phyloP scores from a whole-genome alignment of 2,329 filamentous ascomycete species.

The Aspergillus unguis region DNA sequence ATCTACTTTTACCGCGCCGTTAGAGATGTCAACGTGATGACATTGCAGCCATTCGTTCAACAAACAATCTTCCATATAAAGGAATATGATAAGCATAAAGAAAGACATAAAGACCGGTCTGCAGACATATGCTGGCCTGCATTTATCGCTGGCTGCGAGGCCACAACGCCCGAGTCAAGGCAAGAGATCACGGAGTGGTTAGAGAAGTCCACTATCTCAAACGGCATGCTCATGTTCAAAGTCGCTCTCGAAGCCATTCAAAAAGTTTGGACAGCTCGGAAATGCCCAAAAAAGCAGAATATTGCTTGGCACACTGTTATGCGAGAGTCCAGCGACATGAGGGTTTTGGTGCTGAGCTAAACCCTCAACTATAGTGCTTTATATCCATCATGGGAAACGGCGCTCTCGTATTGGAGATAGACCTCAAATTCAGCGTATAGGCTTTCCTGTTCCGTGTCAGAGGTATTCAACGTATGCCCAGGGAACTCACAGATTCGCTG shows the following conservation, averaged over 20 bases:
- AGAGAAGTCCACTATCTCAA: background rate
- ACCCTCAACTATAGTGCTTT: background rate
- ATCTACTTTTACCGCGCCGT: slow-evolving; percentile 10
- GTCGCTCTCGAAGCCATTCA: slow-evolving; percentile 7
- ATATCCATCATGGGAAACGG: slow-evolving; percentile 6
- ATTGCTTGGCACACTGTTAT: background rate
- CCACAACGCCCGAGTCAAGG: background rate
- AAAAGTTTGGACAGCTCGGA: slow-evolving; percentile 3
- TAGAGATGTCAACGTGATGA: slow-evolving; percentile 2
- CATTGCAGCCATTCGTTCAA: slow-evolving; percentile 7
- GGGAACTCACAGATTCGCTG: slow-evolving; percentile 8
- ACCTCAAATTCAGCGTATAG: slow-evolving; percentile 7
- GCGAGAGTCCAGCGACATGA: background rate
- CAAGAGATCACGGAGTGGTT: slow-evolving; percentile 4
- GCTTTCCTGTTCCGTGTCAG: slow-evolving; percentile 1
- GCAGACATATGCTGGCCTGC: slow-evolving; percentile 8
- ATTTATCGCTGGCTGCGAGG: slow-evolving; percentile 8
- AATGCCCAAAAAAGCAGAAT: slow-evolving; percentile 2
- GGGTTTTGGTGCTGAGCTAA: slow-evolving; percentile 9
- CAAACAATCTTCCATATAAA: slow-evolving; percentile 3
- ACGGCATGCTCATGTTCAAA: slow-evolving; percentile 6
- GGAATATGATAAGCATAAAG: slow-evolving; percentile 5
- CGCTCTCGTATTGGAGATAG: slow-evolving; percentile 3
- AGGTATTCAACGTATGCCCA: background rate
- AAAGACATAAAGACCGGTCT: slow-evolving; percentile 4